phyloP scores from a whole-genome alignment of 176 grass and related monocot genomes.

The Secale cereale region DNA sequence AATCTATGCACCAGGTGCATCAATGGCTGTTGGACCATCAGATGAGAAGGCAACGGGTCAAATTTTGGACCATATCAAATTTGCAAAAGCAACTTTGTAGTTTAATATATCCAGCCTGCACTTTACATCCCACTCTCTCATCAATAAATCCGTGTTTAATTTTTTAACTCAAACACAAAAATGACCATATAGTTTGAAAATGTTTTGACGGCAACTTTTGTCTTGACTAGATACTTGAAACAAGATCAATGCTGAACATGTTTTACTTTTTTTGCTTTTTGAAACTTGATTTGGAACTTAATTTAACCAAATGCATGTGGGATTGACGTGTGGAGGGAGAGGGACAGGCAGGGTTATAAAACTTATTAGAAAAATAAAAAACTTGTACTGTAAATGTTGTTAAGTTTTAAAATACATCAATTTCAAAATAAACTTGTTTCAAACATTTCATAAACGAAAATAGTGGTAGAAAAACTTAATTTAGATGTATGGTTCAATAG shows the following conservation, averaged over 20 bases:
- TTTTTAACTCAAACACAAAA: background rate
- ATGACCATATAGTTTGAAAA: background rate
- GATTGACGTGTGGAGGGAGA: too few species aligned
- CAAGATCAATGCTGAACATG: background rate
- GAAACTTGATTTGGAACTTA: background rate
- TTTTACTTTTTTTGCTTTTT: background rate
- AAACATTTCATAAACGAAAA: background rate
- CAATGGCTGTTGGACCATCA: too few species aligned
- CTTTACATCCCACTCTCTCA: too few species aligned
- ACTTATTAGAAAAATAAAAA: too few species aligned
- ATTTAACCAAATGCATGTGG: background rate
- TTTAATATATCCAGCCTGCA: too few species aligned
- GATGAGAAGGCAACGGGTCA: too few species aligned
- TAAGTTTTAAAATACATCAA: background rate
- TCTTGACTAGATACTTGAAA: background rate
- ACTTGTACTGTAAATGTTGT: background rate
- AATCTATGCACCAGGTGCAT: too few species aligned
- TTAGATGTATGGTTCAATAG: background rate
- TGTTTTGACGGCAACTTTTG: background rate
- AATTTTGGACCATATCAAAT: too few species aligned
- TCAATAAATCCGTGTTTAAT: too few species aligned
- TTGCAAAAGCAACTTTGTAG: too few species aligned
- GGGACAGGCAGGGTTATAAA: too few species aligned
- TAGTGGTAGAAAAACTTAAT: background rate
- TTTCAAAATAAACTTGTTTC: background rate